Conservation (phyloP, 2,329 filamentous ascomycete genomes). For the Fusarium coicis region DNA sequence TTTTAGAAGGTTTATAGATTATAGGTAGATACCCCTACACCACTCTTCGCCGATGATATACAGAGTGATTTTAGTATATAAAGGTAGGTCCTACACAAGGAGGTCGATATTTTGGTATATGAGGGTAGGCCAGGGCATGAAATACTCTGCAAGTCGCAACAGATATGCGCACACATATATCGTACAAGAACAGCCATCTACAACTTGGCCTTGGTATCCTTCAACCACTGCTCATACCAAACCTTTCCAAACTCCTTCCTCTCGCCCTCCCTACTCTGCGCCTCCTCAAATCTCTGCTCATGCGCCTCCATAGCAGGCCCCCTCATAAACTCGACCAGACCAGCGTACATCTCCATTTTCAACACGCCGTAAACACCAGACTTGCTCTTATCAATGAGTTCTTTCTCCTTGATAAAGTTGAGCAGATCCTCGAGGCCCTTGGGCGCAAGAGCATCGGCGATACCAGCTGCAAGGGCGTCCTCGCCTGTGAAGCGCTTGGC, state of each 20-base stretch:
- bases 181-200: constrained; percentile 25
- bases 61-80: neutral
- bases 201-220: constrained; percentile 54
- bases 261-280: constrained; percentile 53
- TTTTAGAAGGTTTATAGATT: neutral
- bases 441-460: constrained; percentile 75
- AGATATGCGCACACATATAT: neutral
- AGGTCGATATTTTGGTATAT: neutral
- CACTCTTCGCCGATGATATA: neutral
- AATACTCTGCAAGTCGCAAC: too few relatives aligned
- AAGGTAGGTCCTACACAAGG: neutral
- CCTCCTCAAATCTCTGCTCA: constrained; percentile 60
- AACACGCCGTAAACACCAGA: constrained; percentile 75
- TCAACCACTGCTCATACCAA: constrained; percentile 62
- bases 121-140: neutral
- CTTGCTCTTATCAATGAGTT: constrained; percentile 69
- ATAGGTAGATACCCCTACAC: neutral
- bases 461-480: constrained; percentile 71
- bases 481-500: constrained; percentile 72
- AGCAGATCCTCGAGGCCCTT: constrained; percentile 70
- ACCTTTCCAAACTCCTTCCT: constrained; percentile 56
- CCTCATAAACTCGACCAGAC: constrained; percentile 69
- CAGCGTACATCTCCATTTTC: constrained; percentile 81
- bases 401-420: constrained; percentile 66
- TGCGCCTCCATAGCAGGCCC: constrained; percentile 60